Evolutionary conservation across 768 basidiomycete genomes (phyloP).

Genomic region (Epithele typhae): DNA sequence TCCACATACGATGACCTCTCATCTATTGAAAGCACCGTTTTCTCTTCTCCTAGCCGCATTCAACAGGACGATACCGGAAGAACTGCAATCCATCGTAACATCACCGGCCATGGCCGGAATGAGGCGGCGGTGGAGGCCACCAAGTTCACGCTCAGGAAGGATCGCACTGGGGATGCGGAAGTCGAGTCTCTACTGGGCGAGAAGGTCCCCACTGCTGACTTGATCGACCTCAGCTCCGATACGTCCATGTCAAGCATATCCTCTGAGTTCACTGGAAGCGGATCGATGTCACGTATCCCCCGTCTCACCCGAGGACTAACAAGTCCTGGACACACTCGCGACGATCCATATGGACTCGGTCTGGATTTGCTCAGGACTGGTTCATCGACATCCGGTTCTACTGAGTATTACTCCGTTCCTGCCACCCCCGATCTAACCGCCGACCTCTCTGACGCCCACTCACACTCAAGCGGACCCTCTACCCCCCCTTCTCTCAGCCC

Average conservation of each 20-base stretch:
- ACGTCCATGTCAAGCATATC: conserved; percentile 8
- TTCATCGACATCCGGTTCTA: conserved; percentile 7
- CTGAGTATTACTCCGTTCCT: conserved; percentile 32
- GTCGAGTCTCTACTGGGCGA: conserved; percentile 20
- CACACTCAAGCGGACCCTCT: conserved; percentile 49
- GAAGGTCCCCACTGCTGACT: conserved; percentile 14
- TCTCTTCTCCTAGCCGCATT: conserved; percentile 1
- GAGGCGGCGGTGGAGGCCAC: conserved; percentile 4
- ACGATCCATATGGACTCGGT: conserved; percentile 6
- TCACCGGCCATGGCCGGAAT: conserved; percentile 4
- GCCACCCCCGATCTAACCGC: conserved; percentile 57
- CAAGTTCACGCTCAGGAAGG: conserved; percentile 11
- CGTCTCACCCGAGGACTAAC: conserved; percentile 1
- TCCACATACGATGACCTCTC: conserved; percentile 1
- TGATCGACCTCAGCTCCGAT: conserved; percentile 19
- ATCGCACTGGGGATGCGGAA: conserved; percentile 23
- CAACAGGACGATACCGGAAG: conserved; percentile 7
- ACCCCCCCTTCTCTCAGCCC: conserved; percentile 43
- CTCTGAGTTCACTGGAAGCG: conserved; percentile 5
- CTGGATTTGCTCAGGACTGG: conserved; percentile 9
- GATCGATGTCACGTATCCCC: conserved; percentile 19
- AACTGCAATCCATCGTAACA: conserved; percentile 1
- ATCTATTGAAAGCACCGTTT: not conserved
- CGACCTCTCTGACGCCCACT: conserved; percentile 56
- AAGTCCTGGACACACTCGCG: not conserved